Evolutionary conservation across 768 basidiomycete species (phyloP).

Genomic region (Pisolithus sp.): DNA sequence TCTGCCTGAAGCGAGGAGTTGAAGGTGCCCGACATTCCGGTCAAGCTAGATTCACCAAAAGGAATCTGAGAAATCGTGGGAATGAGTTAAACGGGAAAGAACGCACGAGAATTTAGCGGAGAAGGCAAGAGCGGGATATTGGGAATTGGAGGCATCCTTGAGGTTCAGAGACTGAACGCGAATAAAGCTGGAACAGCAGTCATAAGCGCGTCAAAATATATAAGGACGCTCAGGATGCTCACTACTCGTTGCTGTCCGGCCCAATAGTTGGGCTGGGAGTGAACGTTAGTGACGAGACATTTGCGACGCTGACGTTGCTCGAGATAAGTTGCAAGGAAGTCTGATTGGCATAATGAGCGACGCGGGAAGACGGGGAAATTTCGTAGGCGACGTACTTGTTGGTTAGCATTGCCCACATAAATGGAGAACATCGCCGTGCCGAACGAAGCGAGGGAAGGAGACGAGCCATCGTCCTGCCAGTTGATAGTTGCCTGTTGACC

Average conservation of each 20-base stretch:
- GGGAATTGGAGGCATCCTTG: constrained; percentile 46
- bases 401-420: constrained; percentile 53
- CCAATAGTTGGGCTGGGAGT: constrained; percentile 48
- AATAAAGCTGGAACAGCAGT: constrained; percentile 52
- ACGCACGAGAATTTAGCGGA: constrained; percentile 73
- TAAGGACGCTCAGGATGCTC: constrained; percentile 11
- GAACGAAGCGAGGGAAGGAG: constrained; percentile 46
- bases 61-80: background rate
- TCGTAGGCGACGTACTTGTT: constrained; percentile 45
- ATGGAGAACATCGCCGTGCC: constrained; percentile 50
- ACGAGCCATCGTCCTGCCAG: constrained; percentile 52
- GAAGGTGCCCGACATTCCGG: constrained; percentile 70
- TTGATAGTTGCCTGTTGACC: constrained; percentile 43
- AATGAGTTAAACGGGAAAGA: background rate
- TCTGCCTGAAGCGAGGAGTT: constrained; percentile 46
- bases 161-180: constrained; percentile 57
- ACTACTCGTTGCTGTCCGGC: constrained; percentile 53
- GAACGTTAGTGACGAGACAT: constrained; percentile 40
- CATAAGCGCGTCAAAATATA: background rate
- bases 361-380: background rate
- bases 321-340: constrained; percentile 51
- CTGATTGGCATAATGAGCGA: constrained; percentile 29
- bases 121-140: constrained; percentile 63
- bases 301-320: constrained; percentile 45
- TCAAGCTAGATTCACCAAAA: constrained; percentile 37